Base-by-base conservation (phyloP, 352 stramenopile genomes). In the Globisporangium emineosum region DNA sequence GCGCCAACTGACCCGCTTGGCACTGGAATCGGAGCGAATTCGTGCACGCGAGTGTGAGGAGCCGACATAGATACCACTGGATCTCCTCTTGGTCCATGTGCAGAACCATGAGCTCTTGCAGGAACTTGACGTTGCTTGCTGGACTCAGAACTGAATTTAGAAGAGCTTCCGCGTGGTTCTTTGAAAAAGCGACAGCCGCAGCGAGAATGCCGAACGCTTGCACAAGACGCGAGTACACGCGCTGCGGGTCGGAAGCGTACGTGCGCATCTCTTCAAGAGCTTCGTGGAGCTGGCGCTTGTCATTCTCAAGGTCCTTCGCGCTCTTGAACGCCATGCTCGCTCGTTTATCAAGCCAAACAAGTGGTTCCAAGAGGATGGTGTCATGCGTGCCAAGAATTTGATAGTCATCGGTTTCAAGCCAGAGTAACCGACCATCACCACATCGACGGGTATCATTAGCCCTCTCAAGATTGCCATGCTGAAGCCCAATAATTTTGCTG, bases 71-170 rank as follows among this genome's bases (percentile, higher is more conserved):
- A 2, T 49, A 65, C 68, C 69, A 78, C 57, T 77, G 68, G 21
- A 88, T 66, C 53, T 88, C 77, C 71, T 86, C 75, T 17, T 81
- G 58, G 13, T 21, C 25, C 33, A 67, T 13, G 42, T 85, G 65
- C 17, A 68, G 19, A 1, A 29, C 27, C 42, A 72, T 49, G 2
- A 79, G 12, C 27, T 60, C 62, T 21, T 49, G 54, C 12, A 85
- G 30, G 2, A 73, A 45, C 32, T 66, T 30, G 27, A 81, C 58
- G 1, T 42, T 65, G 19, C 45, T 45, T 54, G 60, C 43, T 25
- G 37, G 52, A 21, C 63, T 66, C 27, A 83, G 9, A 8, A 58
- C 64, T 1, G 70, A 52, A 57, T 76, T 60, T 17, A 73, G 54
- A 1, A 45, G 54, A 8, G 27, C 1, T 12, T 59, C 25, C 19